Evolutionary conservation across 1,139 yeast species (phyloP).

Genomic region (Scheffersomyces titani): DNA sequence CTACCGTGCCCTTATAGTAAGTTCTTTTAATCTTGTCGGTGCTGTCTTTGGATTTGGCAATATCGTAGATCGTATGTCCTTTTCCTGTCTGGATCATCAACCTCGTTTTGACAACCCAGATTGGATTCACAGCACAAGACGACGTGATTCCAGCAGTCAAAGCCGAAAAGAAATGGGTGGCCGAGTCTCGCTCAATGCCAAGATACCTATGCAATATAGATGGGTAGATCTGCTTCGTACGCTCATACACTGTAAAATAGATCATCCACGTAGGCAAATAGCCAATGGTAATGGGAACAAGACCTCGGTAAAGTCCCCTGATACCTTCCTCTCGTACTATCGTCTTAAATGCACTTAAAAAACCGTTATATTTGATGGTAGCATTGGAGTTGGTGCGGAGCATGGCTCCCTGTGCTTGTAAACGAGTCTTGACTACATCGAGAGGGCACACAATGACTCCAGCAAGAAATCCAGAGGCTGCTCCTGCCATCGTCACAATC

Average conservation of each 20-base stretch:
- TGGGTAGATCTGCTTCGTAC: slow-evolving; percentile 59
- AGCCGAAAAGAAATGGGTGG: slow-evolving; percentile 76
- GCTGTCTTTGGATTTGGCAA: slow-evolving; percentile 6
- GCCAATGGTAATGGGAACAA: slow-evolving; percentile 88
- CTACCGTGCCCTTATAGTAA: slow-evolving; percentile 74
- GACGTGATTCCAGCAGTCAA: slow-evolving; percentile 88
- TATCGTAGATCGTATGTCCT: slow-evolving; percentile 40
- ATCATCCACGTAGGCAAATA: slow-evolving; percentile 98
- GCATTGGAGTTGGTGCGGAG: slow-evolving; percentile 2
- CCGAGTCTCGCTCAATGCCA: slow-evolving; percentile 45
- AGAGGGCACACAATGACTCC: slow-evolving; percentile 51
- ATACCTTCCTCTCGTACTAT: slow-evolving; percentile 78
- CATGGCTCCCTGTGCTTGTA: slow-evolving; percentile 45
- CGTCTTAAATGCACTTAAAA: slow-evolving; percentile 51
- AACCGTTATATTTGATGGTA: slow-evolving; percentile 17
- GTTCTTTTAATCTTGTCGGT: slow-evolving; percentile 13
- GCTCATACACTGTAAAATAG: slow-evolving; percentile 87
- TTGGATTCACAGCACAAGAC: slow-evolving; percentile 88
- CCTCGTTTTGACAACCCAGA: slow-evolving; percentile 96
- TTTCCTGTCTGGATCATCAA: slow-evolving; percentile 81
- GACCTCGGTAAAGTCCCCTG: slow-evolving; percentile 83
- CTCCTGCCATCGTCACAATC: slow-evolving; percentile 44
- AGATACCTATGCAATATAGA: slow-evolving; percentile 25
- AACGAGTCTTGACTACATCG: slow-evolving; percentile 48
- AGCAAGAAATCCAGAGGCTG: slow-evolving; percentile 48